A percentile compares a stretch with the other conserved stretches of the same genome.
Conservation (phyloP, 179 eudicot species). For the Corrigiola litoralis region DNA sequence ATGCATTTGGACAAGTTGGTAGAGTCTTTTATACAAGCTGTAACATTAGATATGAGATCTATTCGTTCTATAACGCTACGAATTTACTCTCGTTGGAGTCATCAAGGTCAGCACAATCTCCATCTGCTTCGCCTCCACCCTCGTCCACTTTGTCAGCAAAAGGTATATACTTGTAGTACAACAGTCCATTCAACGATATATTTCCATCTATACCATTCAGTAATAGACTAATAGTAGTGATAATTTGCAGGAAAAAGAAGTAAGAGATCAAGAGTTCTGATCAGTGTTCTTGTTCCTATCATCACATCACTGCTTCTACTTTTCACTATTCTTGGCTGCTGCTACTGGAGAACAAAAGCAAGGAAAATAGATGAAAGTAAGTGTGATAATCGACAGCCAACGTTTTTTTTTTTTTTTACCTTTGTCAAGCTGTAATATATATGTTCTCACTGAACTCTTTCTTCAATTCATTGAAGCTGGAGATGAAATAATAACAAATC, state of each 20-base stretch:
- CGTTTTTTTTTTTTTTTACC: neutral
- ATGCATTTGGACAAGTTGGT: neutral
- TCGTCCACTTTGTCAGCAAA: neutral
- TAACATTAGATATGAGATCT: slow-evolving; percentile 2
- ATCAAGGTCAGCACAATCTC: too few species aligned
- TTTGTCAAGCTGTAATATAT: too few species aligned
- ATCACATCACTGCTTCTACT: neutral
- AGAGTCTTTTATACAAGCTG: slow-evolving; percentile 3
- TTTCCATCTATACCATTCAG: too few species aligned
- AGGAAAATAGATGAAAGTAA: neutral
- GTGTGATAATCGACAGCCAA: too few species aligned
- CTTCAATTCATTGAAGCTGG: neutral
- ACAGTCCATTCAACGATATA: too few species aligned
- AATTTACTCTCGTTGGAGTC: neutral
- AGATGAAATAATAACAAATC: neutral
- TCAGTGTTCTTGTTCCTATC: neutral
- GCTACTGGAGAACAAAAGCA: neutral
- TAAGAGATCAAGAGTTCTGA: neutral
- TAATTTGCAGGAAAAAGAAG: neutral
- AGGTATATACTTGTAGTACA: neutral
- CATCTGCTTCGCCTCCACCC: neutral
- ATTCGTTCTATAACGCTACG: neutral
- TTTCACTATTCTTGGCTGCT: neutral
- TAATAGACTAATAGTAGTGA: too few species aligned
- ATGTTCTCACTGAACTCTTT: too few species aligned